These are phyloP conservation scores for Ceriops tagal DNA, from an alignment of 345 rosid genomes.

Conservation along the genomic window DNA sequence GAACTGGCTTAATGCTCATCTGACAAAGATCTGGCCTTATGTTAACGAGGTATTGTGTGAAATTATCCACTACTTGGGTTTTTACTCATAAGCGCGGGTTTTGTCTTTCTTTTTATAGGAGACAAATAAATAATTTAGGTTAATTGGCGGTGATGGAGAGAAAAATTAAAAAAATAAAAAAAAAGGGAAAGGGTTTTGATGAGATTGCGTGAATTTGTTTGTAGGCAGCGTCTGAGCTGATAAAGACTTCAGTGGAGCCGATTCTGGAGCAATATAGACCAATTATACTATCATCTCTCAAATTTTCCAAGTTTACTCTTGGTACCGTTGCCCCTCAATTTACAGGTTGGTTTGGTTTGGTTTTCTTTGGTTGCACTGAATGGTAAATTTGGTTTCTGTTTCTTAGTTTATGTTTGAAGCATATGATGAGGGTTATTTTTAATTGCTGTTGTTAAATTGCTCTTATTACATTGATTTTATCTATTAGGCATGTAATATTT, in stretches of 20 bases:
- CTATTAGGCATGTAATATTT: neutral
- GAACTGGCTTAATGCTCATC: slow-evolving; percentile 86
- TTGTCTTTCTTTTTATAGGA: too few relatives aligned
- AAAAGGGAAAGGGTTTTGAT: too few relatives aligned
- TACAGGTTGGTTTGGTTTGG: slow-evolving; percentile 67
- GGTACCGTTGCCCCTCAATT: slow-evolving; percentile 99
- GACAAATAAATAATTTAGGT: neutral
- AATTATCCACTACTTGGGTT: too few relatives aligned
- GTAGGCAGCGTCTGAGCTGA: slow-evolving; percentile 97
- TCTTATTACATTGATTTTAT: neutral
- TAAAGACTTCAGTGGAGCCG: slow-evolving; percentile 85
- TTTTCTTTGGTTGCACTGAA: neutral
- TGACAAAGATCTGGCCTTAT: slow-evolving; percentile 95
- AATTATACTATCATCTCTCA: slow-evolving; percentile 75
- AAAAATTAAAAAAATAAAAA: too few relatives aligned
- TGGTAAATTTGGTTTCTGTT: neutral
- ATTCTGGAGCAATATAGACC: slow-evolving; percentile 92
- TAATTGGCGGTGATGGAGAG: neutral
- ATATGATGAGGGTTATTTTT: neutral
- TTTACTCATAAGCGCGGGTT: too few relatives aligned
- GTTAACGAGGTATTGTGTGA: slow-evolving; percentile 56
- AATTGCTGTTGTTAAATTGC: neutral
- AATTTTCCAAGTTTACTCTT: slow-evolving; percentile 89
- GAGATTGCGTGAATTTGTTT: neutral
- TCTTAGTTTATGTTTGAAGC: too few relatives aligned